Conservation (phyloP, 108 stramenopile genomes). For the Epithemia pelagica region DNA sequence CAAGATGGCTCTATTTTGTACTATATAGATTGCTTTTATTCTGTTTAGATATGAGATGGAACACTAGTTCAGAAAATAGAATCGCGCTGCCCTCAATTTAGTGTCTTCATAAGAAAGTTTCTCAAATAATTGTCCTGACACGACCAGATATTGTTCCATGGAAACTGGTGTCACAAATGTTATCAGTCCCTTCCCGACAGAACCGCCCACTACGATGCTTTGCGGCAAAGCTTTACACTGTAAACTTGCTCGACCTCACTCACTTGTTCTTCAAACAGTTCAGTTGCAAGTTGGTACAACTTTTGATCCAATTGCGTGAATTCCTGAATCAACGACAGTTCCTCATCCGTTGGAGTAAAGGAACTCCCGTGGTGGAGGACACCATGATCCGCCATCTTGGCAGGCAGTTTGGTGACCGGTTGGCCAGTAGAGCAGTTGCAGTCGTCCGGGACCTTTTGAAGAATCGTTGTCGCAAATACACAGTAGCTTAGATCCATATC, state of each 20-base stretch:
- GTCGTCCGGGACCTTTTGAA: not conserved
- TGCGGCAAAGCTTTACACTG: not conserved
- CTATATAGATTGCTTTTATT: no score
- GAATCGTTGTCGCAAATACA: not conserved
- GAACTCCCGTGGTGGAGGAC: not conserved
- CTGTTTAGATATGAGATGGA: no score
- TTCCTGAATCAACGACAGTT: not conserved
- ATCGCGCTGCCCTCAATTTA: no score
- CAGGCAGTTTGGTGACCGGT: not conserved
- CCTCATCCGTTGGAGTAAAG: not conserved
- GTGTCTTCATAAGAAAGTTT: no score
- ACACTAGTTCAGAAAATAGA: no score
- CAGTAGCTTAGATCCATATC: not conserved
- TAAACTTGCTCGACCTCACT: not conserved
- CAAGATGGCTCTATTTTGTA: no score
- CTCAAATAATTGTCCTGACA: no score
- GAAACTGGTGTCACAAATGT: no score
- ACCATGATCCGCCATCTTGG: not conserved
- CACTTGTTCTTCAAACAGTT: not conserved
- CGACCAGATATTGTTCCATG: no score
- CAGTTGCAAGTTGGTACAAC: not conserved
- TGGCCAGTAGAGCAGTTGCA: not conserved
- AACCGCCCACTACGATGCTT: no score
- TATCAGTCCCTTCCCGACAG: no score
- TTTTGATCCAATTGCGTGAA: not conserved